Conservation (phyloP, 208 protist genomes). For the Tritrichomonas musculus region DNA sequence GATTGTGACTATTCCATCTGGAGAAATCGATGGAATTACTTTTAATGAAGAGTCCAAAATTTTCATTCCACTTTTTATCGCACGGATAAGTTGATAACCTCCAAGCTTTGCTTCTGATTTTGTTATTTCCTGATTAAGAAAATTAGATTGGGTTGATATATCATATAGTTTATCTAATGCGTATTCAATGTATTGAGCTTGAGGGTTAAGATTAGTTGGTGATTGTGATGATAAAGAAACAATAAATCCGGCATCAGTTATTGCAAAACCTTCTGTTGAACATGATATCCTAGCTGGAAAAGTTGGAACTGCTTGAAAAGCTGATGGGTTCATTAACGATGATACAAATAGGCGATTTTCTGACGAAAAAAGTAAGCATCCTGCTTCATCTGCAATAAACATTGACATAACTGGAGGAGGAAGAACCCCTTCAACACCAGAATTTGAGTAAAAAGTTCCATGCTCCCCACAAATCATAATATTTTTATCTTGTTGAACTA, state of each 20-base stretch:
- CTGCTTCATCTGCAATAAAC: background rate
- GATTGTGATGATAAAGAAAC: background rate
- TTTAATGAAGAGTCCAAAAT: too few relatives aligned
- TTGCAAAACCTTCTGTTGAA: background rate
- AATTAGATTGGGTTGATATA: background rate
- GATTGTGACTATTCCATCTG: too few relatives aligned
- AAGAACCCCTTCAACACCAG: background rate
- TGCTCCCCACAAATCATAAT: background rate
- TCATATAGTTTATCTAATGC: background rate
- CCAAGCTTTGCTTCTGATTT: background rate
- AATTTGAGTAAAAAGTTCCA: background rate
- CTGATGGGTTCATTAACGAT: background rate
- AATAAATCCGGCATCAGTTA: background rate
- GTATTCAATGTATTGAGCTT: background rate
- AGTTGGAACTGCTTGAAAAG: background rate
- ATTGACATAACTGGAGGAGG: background rate
- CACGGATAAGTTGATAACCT: background rate
- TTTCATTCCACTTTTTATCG: background rate
- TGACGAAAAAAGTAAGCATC: background rate
- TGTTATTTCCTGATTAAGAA: background rate
- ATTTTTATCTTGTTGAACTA: background rate
- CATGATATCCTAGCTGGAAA: background rate
- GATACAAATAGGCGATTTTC: background rate
- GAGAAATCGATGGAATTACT: too few relatives aligned
- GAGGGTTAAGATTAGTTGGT: background rate